phyloP scores from a whole-genome alignment of 768 basidiomycete species.

The Boletus rubroflammeus region DNA sequence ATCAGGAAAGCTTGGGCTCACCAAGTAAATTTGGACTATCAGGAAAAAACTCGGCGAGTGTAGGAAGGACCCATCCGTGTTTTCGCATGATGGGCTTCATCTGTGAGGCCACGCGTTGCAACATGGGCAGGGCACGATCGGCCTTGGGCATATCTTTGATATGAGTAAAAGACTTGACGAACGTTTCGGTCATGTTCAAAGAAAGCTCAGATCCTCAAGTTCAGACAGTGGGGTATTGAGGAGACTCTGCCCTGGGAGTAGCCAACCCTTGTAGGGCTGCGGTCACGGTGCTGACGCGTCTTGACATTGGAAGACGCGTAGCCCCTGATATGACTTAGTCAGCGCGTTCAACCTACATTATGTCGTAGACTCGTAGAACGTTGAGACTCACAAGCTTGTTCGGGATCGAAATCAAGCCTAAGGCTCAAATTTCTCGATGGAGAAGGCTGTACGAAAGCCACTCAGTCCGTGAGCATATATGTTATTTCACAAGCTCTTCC shows the following conservation, averaged over 20 bases:
- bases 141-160: conserved; percentile 65
- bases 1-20: conserved; percentile 32
- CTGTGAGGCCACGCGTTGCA: conserved; percentile 68
- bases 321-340: conserved; percentile 13
- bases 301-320: neutral
- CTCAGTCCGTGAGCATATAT: neutral
- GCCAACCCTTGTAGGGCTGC: neutral
- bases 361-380: neutral
- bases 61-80: conserved; percentile 73
- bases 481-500: neutral
- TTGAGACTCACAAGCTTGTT: neutral
- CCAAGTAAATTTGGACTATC: conserved; percentile 69
- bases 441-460: no score
- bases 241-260: neutral
- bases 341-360: neutral
- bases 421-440: neutral
- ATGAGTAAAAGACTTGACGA: conserved; percentile 66
- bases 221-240: neutral
- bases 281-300: conserved; percentile 9
- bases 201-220: neutral
- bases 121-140: conserved; percentile 61
- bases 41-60: conserved; percentile 87
- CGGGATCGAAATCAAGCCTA: neutral
- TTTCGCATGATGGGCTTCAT: conserved; percentile 95
- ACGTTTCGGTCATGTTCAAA: conserved; percentile 48